Evolutionary conservation across 2,329 filamentous ascomycete species (phyloP).

Genomic region (Neocucurbitaria cava): DNA sequence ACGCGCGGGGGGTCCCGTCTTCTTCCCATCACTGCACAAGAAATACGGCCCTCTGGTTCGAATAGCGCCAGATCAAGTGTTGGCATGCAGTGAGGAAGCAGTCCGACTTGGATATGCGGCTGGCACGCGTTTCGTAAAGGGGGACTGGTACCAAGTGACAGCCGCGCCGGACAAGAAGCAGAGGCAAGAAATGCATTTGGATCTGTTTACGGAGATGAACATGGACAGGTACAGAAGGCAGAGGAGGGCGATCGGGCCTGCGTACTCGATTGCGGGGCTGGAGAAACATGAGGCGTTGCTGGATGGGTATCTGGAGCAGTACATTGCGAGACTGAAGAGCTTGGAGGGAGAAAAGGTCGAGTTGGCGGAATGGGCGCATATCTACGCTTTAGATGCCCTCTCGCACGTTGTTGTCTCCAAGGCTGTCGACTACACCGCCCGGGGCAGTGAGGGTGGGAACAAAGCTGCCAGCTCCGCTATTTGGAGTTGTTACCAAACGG

Average conservation of each 20-base stretch:
- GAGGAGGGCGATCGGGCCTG: slow-evolving; percentile 8
- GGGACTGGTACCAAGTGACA: slow-evolving; percentile 1
- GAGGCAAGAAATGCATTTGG: background rate
- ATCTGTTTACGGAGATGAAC: slow-evolving; percentile 9
- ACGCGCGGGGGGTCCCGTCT: background rate
- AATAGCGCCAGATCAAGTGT: background rate
- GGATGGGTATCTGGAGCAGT: slow-evolving; percentile 1
- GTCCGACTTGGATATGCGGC: background rate
- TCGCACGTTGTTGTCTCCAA: slow-evolving; percentile 1
- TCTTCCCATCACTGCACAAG: background rate
- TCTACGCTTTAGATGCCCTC: slow-evolving; percentile 5
- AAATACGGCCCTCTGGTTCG: background rate
- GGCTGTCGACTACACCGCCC: background rate
- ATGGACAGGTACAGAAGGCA: slow-evolving; percentile 4
- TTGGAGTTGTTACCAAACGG: slow-evolving; percentile 5
- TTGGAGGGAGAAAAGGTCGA: slow-evolving; percentile 2
- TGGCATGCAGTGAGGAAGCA: background rate
- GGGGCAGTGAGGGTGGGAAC: slow-evolving; percentile 8
- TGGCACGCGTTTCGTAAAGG: background rate
- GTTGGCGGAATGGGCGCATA: slow-evolving; percentile 9
- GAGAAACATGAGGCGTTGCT: slow-evolving; percentile 11
- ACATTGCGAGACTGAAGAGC: background rate
- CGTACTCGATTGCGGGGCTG: slow-evolving; percentile 4
- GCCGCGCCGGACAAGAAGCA: background rate
- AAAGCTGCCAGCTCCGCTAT: background rate